phyloP scores from a whole-genome alignment of 2,329 filamentous ascomycete species.

The Fusarium sp. region DNA sequence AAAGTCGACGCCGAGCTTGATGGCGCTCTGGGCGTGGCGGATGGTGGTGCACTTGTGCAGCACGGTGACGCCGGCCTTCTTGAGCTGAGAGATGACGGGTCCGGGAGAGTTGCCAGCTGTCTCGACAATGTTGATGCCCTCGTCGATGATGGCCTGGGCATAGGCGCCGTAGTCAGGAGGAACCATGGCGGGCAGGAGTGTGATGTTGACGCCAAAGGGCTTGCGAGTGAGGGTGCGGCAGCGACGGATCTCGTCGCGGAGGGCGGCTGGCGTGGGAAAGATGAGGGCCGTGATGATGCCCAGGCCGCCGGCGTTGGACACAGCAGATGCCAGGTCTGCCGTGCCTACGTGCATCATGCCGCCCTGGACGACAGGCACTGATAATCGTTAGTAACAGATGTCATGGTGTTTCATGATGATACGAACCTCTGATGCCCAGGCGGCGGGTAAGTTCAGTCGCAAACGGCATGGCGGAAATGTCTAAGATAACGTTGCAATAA shows the following conservation, averaged over 20 bases:
- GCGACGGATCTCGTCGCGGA: constrained; percentile 91
- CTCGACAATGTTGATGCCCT: constrained; percentile 91
- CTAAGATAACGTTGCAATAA: background rate
- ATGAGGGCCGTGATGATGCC: constrained; percentile 90
- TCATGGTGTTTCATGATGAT: background rate
- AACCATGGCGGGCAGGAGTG: constrained; percentile 87
- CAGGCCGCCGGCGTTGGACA: constrained; percentile 84
- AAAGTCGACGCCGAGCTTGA: constrained; percentile 97
- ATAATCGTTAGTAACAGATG: background rate
- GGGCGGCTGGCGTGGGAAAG: constrained; percentile 89
- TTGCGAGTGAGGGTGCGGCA: constrained; percentile 82
- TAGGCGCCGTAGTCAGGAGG: constrained; percentile 94
- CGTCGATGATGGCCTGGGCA: constrained; percentile 91
- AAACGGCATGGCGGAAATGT: constrained; percentile 61
- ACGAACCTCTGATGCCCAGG: constrained; percentile 65
- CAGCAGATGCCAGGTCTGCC: constrained; percentile 80
- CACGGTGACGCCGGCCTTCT: constrained; percentile 81
- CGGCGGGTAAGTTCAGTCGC: constrained; percentile 68
- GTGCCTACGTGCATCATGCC: constrained; percentile 91
- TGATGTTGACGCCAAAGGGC: constrained; percentile 95
- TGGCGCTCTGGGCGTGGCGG: constrained; percentile 88
- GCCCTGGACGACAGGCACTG: constrained; percentile 85
- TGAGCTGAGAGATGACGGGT: constrained; percentile 89
- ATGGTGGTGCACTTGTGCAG: constrained; percentile 99
- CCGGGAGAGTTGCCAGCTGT: constrained; percentile 91